Evolutionary conservation across 805 yeast species (phyloP).

Genomic region (Cyberlindnera meyerae): DNA sequence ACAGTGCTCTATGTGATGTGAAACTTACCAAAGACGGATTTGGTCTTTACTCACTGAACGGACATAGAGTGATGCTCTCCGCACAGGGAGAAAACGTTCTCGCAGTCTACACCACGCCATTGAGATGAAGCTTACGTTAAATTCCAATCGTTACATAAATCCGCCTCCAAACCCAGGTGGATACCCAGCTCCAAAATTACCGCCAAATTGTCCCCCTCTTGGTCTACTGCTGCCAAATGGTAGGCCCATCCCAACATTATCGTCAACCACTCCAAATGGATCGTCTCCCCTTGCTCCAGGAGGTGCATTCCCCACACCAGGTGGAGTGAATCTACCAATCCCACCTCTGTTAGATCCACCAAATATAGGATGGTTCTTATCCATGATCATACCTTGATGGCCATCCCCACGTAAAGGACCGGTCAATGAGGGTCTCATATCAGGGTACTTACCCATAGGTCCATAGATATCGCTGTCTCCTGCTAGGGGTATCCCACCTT

Average conservation of each 20-base stretch:
- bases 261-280: constrained; percentile 10
- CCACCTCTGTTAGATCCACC: constrained; percentile 1
- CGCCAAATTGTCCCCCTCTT: constrained; percentile 1
- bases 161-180: constrained; percentile 9
- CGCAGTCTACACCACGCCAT: constrained; percentile 12
- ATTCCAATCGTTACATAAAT: too few relatives aligned
- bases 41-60: constrained; percentile 13
- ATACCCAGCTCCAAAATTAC: constrained; percentile 7
- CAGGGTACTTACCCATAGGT: constrained; percentile 39
- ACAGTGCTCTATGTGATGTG: constrained; percentile 9
- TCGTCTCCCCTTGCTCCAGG: constrained; percentile 11
- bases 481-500: constrained; percentile 13
- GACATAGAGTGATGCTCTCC: constrained; percentile 9
- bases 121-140: too few relatives aligned
- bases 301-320: constrained; percentile 28
- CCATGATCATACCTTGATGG: constrained; percentile 47
- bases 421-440: constrained; percentile 36
- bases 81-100: constrained; percentile 11
- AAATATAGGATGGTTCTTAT: constrained; percentile 48
- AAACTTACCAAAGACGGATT: constrained; percentile 17
- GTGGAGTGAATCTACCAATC: constrained; percentile 23
- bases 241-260: constrained; percentile 13
- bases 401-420: constrained; percentile 24
- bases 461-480: constrained; percentile 54
- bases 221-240: constrained; percentile 8